Evolutionary conservation across 1,139 yeast genomes (phyloP).

Genomic region (Yamadazyma blattariae): DNA sequence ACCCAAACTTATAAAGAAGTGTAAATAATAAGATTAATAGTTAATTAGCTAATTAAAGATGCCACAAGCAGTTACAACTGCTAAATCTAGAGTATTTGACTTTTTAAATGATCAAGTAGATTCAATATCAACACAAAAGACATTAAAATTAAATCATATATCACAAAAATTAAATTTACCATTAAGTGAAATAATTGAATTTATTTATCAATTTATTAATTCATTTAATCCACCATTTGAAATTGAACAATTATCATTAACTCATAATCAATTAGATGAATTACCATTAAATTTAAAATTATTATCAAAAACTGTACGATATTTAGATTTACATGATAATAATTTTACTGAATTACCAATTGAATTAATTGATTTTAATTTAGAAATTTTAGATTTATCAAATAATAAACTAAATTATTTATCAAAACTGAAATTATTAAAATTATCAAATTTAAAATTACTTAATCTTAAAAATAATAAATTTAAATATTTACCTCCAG

Average conservation of each 20-base stretch:
- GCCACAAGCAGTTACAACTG: not conserved
- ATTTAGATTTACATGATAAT: constrained; percentile 68
- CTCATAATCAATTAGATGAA: constrained; percentile 45
- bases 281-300: constrained; percentile 49
- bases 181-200: constrained; percentile 24
- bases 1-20: too few relatives aligned
- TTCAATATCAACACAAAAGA: constrained; percentile 17
- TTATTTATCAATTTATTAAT: constrained; percentile 22
- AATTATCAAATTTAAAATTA: constrained; percentile 48
- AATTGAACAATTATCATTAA: constrained; percentile 53
- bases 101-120: constrained; percentile 26
- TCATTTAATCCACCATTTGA: constrained; percentile 32
- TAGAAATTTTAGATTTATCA: constrained; percentile 71
- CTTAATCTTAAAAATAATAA: constrained; percentile 63
- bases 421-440: constrained; percentile 39
- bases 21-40: too few relatives aligned
- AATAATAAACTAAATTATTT: constrained; percentile 45
- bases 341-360: constrained; percentile 52
- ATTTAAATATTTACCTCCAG: constrained; percentile 56
- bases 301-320: constrained; percentile 47
- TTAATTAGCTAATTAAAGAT: too few relatives aligned
- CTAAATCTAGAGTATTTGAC: constrained; percentile 12
- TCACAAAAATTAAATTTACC: constrained; percentile 5
- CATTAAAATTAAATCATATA: constrained; percentile 21
- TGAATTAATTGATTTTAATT: constrained; percentile 31